Base-by-base conservation (phyloP, 345 rosid genomes). In the Dimocarpus longan region DNA sequence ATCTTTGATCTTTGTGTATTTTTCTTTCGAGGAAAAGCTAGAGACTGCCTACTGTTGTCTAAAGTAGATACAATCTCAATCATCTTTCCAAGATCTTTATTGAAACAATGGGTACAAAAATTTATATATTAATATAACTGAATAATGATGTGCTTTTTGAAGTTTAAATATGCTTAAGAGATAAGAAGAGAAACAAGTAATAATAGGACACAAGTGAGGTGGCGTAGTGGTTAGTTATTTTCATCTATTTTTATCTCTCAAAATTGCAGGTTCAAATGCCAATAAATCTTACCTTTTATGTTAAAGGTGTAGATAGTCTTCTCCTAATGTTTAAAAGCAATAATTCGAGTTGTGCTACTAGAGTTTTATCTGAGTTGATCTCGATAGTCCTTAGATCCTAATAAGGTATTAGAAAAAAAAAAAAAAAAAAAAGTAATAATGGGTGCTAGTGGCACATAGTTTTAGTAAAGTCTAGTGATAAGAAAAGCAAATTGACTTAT, bases 401-500 rank as follows among this genome's bases (percentile, higher is more conserved):
- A 26, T 26, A 26, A 26, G 28, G 28, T 26, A 1, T 26, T 26
- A 26, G 28, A 1, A 26, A 26, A 26, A 26, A 26, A 26, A 26
- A 26, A n/a, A n/a, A n/a, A n/a, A n/a, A n/a, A n/a, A n/a, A n/a
- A n/a, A n/a, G n/a, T 16, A 5, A 46, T 43, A 24, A 42, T 13
- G 68, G 68, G 28, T n/a, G 52, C 16, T 73, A 60, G 24, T 15
- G 19, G 71, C 48, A 64, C 32, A 43, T 54, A 54, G 59, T 32
- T 32, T 32, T 32, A 32, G 37, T 32, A 32, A 3, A 32, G 37
- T 32, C n/a, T 54, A 54, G 59, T 54, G 74, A 59, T 54, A 56
- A 52, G 76, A 73, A 81, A 71, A 71, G 70, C 39, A 39, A 39
- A 76, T 73, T 62, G 78, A 76, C 76, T 62, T 40, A 48, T 52